Base-by-base conservation (phyloP, 495 filamentous ascomycete genomes). In the Podospora fimiseda region DNA sequence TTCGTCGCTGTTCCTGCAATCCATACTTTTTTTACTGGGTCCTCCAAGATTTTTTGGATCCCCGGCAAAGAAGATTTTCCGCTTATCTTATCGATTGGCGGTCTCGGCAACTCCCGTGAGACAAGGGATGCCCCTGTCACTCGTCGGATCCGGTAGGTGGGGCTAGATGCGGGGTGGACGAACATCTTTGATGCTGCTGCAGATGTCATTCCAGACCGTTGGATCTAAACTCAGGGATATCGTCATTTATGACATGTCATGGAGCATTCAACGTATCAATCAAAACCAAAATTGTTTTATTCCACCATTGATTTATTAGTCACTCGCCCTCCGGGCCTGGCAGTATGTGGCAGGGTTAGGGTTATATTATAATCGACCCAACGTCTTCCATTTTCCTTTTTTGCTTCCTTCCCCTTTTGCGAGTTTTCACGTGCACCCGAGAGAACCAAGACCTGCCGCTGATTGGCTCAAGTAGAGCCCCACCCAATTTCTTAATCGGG, bases 1-100 rank as follows among this genome's bases (percentile, higher is more conserved):
- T n/a, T n/a, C n/a, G 33, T 58, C 40, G 37, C 33, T 13, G 16
- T 11, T 30, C 19, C 23, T 38, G 42, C 21, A 20, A 24, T 20
- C 22, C 13, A 33, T 47, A 47, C 44, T 51, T 55, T 51, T 55
- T 40, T 49, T 48, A 24, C 9, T 24, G 19, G 14, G 15, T 33
- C 33, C 23, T 27, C 55, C 58, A 50, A 49, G 50, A 65, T 63
- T 58, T 65, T 65, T 65, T 59, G 5, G 51, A 45, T 53, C 45
- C 42, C 23, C 36, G 52, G 44, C 37, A 16, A 6, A 23, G 43
- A 43, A 14, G n/a, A 55, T 59, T 59, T 55, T 51, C 56, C 47
- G 51, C 51, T 58, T 58, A 61, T 60, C 63, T 53, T 43, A 54
- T 59, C 39, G 22, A 4, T 20, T 18, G 7, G 14, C 20, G 51